Percentiles rank a stretch among this genome's conserved stretches.
Evolutionary conservation across 2,329 filamentous ascomycete genomes (phyloP).

Genomic region (Teratosphaeria zuluensis): DNA sequence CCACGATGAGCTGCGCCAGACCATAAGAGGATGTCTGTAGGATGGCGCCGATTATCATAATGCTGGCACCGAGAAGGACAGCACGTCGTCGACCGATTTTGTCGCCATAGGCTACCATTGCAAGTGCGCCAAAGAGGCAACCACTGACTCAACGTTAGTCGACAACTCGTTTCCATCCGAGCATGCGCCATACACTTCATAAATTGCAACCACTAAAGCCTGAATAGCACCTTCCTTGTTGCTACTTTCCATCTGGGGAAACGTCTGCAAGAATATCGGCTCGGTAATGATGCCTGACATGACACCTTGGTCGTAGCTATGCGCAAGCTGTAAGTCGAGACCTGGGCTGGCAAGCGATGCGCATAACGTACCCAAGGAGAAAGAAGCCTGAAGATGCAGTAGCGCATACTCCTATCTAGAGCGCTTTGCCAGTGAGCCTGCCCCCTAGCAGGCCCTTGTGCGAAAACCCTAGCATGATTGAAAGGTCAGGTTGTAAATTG

Average conservation of each 20-base stretch:
- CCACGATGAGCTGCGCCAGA: constrained; percentile 4
- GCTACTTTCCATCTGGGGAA: constrained; percentile 29
- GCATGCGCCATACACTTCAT: constrained; percentile 9
- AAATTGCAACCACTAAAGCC: constrained; percentile 26
- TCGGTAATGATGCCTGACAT: constrained; percentile 34
- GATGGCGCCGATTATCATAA: constrained; percentile 2
- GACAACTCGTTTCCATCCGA: not conserved
- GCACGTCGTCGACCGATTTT: not conserved
- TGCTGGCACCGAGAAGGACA: not conserved
- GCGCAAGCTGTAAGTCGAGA: not conserved
- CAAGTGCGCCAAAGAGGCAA: not conserved
- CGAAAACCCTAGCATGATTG: not conserved
- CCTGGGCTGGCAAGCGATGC: not conserved
- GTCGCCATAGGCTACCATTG: not conserved
- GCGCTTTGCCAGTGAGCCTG: not conserved
- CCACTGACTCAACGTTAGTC: not conserved
- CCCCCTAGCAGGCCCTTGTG: not conserved
- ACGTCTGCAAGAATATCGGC: constrained; percentile 30
- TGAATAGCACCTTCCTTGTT: constrained; percentile 16
- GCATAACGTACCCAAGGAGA: not conserved
- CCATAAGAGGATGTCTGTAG: constrained; percentile 3
- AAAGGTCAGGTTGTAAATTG: not conserved
- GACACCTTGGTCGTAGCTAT: constrained; percentile 10
- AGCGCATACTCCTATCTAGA: not conserved
- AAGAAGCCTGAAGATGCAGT: not conserved